Evolutionary conservation across 106 monocot genomes (phyloP), one percentile per base, ranked within the genome.

Genomic region (Cymbidium sinense): DNA sequence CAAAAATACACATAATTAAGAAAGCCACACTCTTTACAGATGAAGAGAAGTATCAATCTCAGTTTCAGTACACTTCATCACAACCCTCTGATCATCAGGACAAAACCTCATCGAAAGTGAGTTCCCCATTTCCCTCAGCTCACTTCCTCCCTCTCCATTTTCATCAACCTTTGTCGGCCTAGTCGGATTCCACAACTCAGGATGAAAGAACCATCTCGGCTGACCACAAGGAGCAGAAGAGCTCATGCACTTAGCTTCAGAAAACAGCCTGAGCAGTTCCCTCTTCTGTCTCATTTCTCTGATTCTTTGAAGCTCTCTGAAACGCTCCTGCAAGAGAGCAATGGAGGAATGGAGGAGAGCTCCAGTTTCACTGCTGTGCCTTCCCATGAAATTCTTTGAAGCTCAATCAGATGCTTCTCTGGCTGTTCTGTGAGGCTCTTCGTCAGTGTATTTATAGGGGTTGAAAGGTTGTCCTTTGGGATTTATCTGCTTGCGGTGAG

Each of bases 1-100:
- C 13, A 67, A 67, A 67, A 10, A 33, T 33, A 67, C 33, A 10
- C 67, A 58, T 58, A 34, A 31, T 30, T 11, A 15, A 33, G 5
- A 31, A 67, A 67, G 15, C 3, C 64, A 19, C 1, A 13, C 30
- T 65, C 13, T 21, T 71, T 79, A 91, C 81, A 94, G 85, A 83
- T 91, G 92, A 85, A 95, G 95, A 25, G 91, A 86, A 35, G 92
- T 95, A 76, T 95, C 92, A 7, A 95, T 87, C 11, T 87, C 87
- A 4, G 50, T 18, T 34, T 79, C 84, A 75, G 17, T 75, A 37
- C 52, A 70, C 35, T 70, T 71, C 34, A 43, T 77, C 43, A 37
- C 17, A 27, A 5, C n/a, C 75, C 30, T 71, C 64, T n/a, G n/a
- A n/a, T 25, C 34, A 20, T 44, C 76, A 17, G 35, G 44, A 75